Base-by-base conservation (phyloP, 495 filamentous ascomycete species). In the Parachaetomium inaequale region DNA sequence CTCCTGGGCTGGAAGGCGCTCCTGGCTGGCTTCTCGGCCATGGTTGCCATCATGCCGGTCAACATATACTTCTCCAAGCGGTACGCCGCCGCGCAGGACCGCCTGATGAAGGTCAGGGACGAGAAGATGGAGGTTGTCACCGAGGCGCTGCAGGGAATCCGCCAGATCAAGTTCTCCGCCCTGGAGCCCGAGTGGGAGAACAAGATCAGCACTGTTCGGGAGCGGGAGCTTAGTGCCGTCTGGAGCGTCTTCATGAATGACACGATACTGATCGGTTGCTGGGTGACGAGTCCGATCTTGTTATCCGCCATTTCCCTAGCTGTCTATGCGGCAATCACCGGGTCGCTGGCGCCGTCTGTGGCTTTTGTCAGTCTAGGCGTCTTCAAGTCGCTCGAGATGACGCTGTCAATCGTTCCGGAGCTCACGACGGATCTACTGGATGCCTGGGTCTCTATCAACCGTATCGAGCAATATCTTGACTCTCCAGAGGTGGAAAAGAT, bases 141-240 rank as follows among this genome's bases (percentile, higher is more conserved):
- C 0, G 91, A 96, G 70, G 90, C 88, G 1, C 75, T 96, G 0
- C 86, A 90, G 63, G 91, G 87, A 38, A 93, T 96, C 58, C 82
- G 91, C 7, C 91, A 95, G 69, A 90, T 96, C 70, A 96, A 96
- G 66, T 93, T 96, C 65, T 89, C 89, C 0, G 91, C 90, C 11
- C 72, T 91, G n/a, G 91, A 96, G 68, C 71, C 77, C 17, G 84
- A 89, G 62, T 96, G 91, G 91, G 83, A 93, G 72, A 74, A 80
- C n/a, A 87, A 85, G 58, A 91, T 96, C 56, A 70, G 75, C n/a
- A 77, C 78, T 7, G 82, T 84, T 26, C 81, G 91, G 66, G 81
- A 83, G 14, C 79, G 79, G 28, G 91, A 96, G 66, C 82, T 96
- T 0, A 58, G 63, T 0, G 82, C 82, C 2, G 77, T 89, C 40